Conservation (phyloP, 495 filamentous ascomycete genomes). For the Penicillium pancosmium region DNA sequence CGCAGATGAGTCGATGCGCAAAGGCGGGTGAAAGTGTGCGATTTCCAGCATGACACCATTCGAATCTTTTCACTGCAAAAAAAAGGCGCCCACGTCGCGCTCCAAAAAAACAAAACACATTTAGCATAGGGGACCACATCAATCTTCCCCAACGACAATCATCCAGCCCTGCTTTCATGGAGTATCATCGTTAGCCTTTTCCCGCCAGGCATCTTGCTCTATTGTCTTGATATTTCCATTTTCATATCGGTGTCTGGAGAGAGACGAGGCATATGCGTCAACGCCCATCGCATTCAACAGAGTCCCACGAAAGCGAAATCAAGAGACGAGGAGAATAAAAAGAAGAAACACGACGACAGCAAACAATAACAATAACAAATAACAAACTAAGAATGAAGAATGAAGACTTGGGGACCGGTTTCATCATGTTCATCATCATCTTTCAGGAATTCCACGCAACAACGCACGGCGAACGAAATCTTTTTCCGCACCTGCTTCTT, state of each 20-base stretch:
- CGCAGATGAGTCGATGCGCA: conserved; percentile 52
- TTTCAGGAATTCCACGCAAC: conserved; percentile 13
- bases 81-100: neutral
- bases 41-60: neutral
- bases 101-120: neutral
- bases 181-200: neutral
- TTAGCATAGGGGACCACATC: neutral
- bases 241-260: neutral
- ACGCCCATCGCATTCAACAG: neutral
- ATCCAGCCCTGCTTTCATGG: conserved; percentile 4
- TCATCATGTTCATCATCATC: conserved; percentile 13
- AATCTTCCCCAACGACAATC: neutral
- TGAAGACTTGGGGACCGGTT: neutral
- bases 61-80: conserved; percentile 2
- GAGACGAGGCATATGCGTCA: neutral
- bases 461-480: conserved; percentile 21
- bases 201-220: neutral
- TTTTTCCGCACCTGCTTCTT: conserved; percentile 10
- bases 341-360: too few relatives aligned
- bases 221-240: neutral
- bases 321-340: neutral
- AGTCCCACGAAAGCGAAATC: neutral
- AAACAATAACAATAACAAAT: neutral
- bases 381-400: neutral
- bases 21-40: conserved; percentile 45